These are phyloP conservation scores for Pseudogymnoascus sp. DNA, from an alignment of 2,329 filamentous ascomycete species.

Conservation along the genomic window DNA sequence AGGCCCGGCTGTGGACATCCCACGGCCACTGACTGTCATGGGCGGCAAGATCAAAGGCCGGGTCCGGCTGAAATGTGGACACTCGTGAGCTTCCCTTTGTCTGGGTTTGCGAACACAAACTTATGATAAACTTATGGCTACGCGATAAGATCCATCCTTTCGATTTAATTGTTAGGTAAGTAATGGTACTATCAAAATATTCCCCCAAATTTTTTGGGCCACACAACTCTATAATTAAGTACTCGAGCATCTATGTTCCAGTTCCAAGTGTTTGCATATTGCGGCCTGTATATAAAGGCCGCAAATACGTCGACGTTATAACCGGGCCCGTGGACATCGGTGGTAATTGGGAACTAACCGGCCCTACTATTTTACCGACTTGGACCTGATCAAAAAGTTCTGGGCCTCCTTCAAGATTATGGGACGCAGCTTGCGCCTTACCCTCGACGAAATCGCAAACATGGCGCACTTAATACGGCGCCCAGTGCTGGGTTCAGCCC, in stretches of 20 bases:
- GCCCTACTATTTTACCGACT: slow-evolving; percentile 15
- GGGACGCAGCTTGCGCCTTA: slow-evolving; percentile 11
- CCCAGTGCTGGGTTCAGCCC: neutral
- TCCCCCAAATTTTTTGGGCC: neutral
- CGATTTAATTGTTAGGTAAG: neutral
- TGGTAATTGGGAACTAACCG: slow-evolving; percentile 10
- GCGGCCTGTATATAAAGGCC: neutral
- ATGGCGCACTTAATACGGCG: neutral
- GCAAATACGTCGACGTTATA: neutral
- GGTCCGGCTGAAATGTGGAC: neutral
- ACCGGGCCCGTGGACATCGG: neutral
- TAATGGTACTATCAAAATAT: neutral
- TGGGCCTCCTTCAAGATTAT: slow-evolving; percentile 10
- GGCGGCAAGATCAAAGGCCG: neutral
- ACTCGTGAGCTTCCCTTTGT: neutral
- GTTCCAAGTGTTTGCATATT: neutral
- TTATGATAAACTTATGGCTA: neutral
- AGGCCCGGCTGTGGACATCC: neutral
- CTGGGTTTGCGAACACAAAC: neutral
- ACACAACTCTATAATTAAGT: neutral
- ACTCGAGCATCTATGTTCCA: neutral
- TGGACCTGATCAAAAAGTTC: slow-evolving; percentile 11
- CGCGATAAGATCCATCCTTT: neutral
- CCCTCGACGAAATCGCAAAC: neutral
- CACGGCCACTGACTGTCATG: neutral